Percentiles rank a stretch among this genome's conserved stretches.
Conservation (phyloP, 78 protist species). For the Monocercomonoides exilis region DNA sequence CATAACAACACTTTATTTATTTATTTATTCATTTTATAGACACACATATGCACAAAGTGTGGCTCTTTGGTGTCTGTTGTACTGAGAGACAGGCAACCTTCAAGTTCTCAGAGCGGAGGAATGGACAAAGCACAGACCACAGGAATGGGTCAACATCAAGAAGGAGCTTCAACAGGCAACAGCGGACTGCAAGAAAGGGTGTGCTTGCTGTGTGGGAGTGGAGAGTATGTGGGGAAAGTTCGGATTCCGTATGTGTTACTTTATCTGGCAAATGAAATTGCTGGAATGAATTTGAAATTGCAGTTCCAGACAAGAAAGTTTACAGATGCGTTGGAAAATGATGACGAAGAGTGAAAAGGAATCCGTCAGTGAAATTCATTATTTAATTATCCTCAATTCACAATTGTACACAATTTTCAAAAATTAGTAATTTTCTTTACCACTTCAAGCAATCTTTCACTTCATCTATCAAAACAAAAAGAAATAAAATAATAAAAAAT, state of each 20-base stretch:
- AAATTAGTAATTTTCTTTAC: too few relatives aligned
- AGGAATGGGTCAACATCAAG: too few relatives aligned
- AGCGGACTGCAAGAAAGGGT: background rate
- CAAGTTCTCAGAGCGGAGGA: background rate
- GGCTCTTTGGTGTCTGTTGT: slow-evolving; percentile 49
- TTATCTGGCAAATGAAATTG: slow-evolving; percentile 72
- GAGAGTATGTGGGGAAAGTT: slow-evolving; percentile 9
- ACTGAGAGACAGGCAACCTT: too few relatives aligned
- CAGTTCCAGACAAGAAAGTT: background rate
- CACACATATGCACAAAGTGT: slow-evolving; percentile 55
- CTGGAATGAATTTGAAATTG: slow-evolving; percentile 63
- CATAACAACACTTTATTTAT: too few relatives aligned
- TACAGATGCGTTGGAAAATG: background rate
- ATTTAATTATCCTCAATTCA: too few relatives aligned
- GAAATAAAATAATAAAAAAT: too few relatives aligned
- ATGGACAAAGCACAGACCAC: too few relatives aligned
- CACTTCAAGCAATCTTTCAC: too few relatives aligned
- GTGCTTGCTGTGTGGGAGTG: slow-evolving; percentile 23
- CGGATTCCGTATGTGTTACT: slow-evolving; percentile 75
- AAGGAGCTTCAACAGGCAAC: background rate
- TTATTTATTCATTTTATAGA: background rate
- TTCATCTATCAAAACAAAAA: too few relatives aligned
- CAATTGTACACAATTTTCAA: too few relatives aligned
- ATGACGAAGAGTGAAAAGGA: too few relatives aligned
- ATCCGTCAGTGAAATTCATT: too few relatives aligned